Conservation (phyloP, 495 filamentous ascomycete species). For the Chaetomium fimeti region DNA sequence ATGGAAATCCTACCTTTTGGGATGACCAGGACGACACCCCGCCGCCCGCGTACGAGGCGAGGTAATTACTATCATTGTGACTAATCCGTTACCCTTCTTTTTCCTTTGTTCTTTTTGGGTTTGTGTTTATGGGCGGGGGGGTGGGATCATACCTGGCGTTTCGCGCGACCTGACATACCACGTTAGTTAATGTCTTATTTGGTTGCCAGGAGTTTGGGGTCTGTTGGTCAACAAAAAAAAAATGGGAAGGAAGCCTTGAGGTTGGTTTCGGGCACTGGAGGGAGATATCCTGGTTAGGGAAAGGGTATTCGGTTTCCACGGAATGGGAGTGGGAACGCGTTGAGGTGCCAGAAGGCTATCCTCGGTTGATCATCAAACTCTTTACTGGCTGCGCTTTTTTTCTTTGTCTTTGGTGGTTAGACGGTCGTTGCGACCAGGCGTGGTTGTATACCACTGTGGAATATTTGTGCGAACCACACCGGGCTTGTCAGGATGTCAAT, state of each 20-base stretch:
- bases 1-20: conserved; percentile 48
- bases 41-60: conserved; percentile 61
- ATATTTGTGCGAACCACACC: conserved; percentile 12
- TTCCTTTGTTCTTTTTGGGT: conserved; percentile 10
- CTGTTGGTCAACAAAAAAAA: conserved; percentile 22
- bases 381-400: conserved; percentile 3
- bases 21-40: conserved; percentile 56
- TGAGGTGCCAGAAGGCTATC: not conserved
- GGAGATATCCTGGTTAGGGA: conserved; percentile 15
- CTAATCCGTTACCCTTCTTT: conserved; percentile 14
- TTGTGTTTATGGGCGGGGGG: conserved; percentile 15
- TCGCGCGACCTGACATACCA: conserved; percentile 23
- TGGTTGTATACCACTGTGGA: conserved; percentile 21
- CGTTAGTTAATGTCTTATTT: conserved; percentile 26
- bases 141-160: conserved; percentile 12
- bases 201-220: conserved; percentile 25
- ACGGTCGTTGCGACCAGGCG: not conserved
- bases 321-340: not conserved
- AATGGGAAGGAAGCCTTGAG: not conserved
- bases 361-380: not conserved
- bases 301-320: not conserved
- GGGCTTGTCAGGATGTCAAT: not conserved
- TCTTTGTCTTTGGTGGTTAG: not conserved
- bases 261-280: not conserved
- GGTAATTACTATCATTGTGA: conserved; percentile 15